Evolutionary conservation across 768 basidiomycete species (phyloP).

Genomic region (Nevesoporus exiguus): DNA sequence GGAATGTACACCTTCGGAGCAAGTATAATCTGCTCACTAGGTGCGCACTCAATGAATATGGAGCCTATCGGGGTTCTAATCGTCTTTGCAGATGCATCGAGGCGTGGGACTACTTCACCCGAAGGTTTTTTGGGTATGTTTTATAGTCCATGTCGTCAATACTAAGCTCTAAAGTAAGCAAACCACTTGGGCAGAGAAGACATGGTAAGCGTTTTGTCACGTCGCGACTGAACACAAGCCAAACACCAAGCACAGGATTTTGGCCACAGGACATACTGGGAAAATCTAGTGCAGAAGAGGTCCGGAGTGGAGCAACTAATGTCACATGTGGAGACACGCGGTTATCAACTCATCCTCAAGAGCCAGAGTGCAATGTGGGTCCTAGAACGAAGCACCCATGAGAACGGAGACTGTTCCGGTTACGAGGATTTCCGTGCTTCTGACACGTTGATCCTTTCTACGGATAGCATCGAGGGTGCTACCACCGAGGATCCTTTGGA

Average conservation of each 20-base stretch:
- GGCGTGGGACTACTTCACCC: conserved; percentile 37
- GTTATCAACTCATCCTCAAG: conserved; percentile 35
- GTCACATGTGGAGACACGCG: conserved; percentile 31
- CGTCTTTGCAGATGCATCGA: conserved; percentile 34
- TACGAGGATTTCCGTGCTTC: conserved; percentile 9
- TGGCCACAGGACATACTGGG: conserved; percentile 38
- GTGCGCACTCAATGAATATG: conserved; percentile 12
- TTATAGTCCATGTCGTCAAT: background rate
- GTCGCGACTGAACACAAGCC: background rate
- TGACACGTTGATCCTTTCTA: conserved; percentile 10
- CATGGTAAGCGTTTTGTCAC: conserved; percentile 12
- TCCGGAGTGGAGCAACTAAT: conserved; percentile 31
- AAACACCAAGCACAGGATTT: conserved; percentile 31
- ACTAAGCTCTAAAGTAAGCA: background rate
- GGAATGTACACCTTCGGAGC: conserved; percentile 30
- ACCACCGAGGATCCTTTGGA: conserved; percentile 33
- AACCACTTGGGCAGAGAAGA: conserved; percentile 15
- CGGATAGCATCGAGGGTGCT: background rate
- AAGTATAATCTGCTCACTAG: conserved; percentile 35
- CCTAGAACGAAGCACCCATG: conserved; percentile 23
- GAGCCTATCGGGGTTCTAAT: background rate
- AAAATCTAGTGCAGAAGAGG: conserved; percentile 31
- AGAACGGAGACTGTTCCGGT: conserved; percentile 21
- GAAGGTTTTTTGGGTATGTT: conserved; percentile 40
- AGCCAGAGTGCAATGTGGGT: conserved; percentile 38